Evolutionary conservation across 352 stramenopile genomes (phyloP), one percentile per base, ranked within the genome.

Genomic region (Hyaloperonospora brassicae): DNA sequence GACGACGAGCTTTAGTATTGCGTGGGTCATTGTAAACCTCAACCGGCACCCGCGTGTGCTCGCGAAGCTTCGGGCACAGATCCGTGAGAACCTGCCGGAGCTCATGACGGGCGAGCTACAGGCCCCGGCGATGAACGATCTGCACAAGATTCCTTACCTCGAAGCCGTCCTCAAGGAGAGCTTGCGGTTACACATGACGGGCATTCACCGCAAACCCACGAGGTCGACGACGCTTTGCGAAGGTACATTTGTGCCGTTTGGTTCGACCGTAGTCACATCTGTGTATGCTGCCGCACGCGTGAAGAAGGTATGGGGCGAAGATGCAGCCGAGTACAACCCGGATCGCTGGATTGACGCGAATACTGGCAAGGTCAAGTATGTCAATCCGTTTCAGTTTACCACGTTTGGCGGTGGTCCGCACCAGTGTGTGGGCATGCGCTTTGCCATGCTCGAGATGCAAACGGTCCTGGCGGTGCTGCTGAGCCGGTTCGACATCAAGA

Each of bases 1-100:
- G 50, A 93, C 82, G 6, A 89, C 81, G 4, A 72, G 77, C 1
- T 73, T 73, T 39, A 82, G 62, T 11, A 67, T 95, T 47, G 55
- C 66, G 8, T 96, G 79, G 77, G 77, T 90, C 52, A 46, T 94
- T 22, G 64, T 91, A 46, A 79, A 86, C 61, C 72, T 95, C 49
- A 83, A 80, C 43, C 72, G 70, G 0, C 61, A 93, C 24, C 84
- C 81, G 4, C 42, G 59, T 12, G 68, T 88, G 0, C 50, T 82
- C 0, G 42, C 47, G 7, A 71, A 76, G 31, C 67, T 89, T 6
- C 62, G 67, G 5, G 52, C 70, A 0, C 76, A 91, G 54, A 67
- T 91, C 0, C 55, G 67, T 10, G 36, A 24, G 11, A 72, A 78
- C 8, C 30, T 84, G 1, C 73, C 71, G 0, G 48, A 53, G 10